Evolutionary conservation across 2,329 filamentous ascomycete genomes (phyloP).

Genomic region (Coniochaeta hoffmannii): DNA sequence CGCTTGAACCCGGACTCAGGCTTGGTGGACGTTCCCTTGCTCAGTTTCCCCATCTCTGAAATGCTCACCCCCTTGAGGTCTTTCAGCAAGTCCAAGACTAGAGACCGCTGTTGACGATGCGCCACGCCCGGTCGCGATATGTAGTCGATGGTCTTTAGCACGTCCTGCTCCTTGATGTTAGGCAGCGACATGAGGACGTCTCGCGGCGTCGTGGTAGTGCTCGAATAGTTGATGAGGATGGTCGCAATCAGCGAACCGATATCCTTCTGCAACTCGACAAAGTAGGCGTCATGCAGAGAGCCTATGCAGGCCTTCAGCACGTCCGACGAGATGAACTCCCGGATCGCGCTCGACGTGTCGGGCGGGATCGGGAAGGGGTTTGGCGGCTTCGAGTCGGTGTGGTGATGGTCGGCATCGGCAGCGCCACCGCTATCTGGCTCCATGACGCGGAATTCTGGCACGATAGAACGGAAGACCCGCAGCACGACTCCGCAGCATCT

Average conservation of each 20-base stretch:
- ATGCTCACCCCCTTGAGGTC: conserved; percentile 86
- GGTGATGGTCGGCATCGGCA: conserved; percentile 18
- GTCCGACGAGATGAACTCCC: conserved; percentile 83
- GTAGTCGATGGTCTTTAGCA: conserved; percentile 57
- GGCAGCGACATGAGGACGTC: conserved; percentile 74
- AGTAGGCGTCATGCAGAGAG: conserved; percentile 90
- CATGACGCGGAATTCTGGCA: conserved; percentile 63
- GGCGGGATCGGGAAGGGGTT: conserved; percentile 40
- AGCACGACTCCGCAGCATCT: conserved; percentile 81
- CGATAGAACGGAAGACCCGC: conserved; percentile 75
- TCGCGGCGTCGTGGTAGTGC: conserved; percentile 61
- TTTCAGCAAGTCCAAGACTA: conserved; percentile 79
- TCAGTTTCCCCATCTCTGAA: conserved; percentile 84
- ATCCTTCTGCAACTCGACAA: conserved; percentile 92
- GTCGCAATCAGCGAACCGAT: conserved; percentile 80
- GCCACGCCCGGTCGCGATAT: conserved; percentile 51
- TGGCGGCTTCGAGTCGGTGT: conserved; percentile 14
- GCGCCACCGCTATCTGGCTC: not conserved
- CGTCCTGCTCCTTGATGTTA: conserved; percentile 60
- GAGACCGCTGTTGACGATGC: conserved; percentile 69
- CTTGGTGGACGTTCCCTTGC: conserved; percentile 34
- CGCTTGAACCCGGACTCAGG: conserved; percentile 29
- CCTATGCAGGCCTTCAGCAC: conserved; percentile 86
- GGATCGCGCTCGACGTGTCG: conserved; percentile 58
- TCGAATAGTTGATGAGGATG: conserved; percentile 71